Evolutionary conservation across 1,284 basidiomycete genomes (phyloP).

Genomic region (Coniferiporia weirii): DNA sequence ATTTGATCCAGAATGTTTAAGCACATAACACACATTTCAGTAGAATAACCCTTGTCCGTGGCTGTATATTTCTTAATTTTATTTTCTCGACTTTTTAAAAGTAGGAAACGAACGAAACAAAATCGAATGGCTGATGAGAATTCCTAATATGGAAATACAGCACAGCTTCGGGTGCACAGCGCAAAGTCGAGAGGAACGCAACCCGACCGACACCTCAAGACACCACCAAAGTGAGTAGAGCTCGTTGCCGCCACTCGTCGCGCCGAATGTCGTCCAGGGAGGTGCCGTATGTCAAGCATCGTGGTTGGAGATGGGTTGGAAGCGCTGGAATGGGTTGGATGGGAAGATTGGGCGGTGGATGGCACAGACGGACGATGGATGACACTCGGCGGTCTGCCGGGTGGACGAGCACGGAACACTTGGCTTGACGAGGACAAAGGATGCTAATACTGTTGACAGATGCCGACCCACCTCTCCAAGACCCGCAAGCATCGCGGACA

Average conservation of each 20-base stretch:
- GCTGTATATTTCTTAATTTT: background rate
- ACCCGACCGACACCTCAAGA: slow-evolving; percentile 44
- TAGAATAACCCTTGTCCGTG: background rate
- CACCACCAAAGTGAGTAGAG: slow-evolving; percentile 29
- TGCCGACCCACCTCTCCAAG: slow-evolving; percentile 94
- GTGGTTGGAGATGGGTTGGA: background rate
- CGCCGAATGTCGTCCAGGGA: background rate
- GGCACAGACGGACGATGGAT: slow-evolving; percentile 18
- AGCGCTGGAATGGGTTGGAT: slow-evolving; percentile 9
- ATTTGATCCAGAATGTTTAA: background rate
- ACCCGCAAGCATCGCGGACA: slow-evolving; percentile 98
- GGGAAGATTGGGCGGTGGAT: slow-evolving; percentile 17
- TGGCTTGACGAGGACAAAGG: slow-evolving; percentile 29
- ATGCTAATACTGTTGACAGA: slow-evolving; percentile 32
- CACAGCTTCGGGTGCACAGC: slow-evolving; percentile 4
- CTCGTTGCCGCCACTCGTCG: background rate
- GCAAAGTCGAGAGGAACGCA: background rate
- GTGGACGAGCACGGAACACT: slow-evolving; percentile 29
- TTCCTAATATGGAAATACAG: slow-evolving; percentile 1
- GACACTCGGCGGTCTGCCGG: slow-evolving; percentile 38
- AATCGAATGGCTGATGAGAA: background rate
- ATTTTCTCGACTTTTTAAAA: background rate
- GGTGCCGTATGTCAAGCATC: background rate
- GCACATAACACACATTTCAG: background rate
- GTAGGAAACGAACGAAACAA: background rate